Base-by-base conservation (phyloP, 2,329 filamentous ascomycete species). In the Colletotrichum siamense region DNA sequence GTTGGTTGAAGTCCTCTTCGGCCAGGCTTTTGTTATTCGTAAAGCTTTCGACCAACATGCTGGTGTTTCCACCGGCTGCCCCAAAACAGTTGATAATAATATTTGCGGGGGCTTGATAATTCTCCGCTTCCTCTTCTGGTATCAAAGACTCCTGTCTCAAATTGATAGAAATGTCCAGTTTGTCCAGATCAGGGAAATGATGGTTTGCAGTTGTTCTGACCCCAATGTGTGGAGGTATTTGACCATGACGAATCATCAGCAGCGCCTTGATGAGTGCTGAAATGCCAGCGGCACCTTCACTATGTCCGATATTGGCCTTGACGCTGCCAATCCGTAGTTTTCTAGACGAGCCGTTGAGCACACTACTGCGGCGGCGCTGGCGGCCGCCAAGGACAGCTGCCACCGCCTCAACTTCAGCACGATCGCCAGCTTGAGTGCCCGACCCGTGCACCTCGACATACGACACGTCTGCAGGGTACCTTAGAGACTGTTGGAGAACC, bases 41-140 rank as follows among this genome's bases (percentile, higher is more conserved):
- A 2, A 49, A 49, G 44, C 44, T 88, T 77, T 91, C 87, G 13
- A 92, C 71, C 8, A 91, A 78, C 34, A 92, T 79, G 10, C 86
- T 86, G 6, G 89, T 91, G 79, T 92, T 93, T 12, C 90, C 90
- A 64, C 91, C 91, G 22, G 89, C 89, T n/a, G 90, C 90, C 63
- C 86, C 85, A 77, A 91, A 91, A 81, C 89, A 90, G 82, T 92
- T 92, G 57, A 90, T 79, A 26, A 87, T 80, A 8, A 82, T 26
- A 6, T 26, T 28, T 18, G 55, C 22, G 8, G 2, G 55, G 55
- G 22, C 22, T 59, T 59, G 15, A 24, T 1, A 3, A 18, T 59
- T 59, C 18, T 18, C 6, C 22, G 15, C 7, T 59, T 59, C 22
- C 1, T 59, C 12, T 26, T 28, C 44, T 22, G 44, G n/a, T 8